Evolutionary conservation across 257 asterid genomes (phyloP), one percentile per base, ranked within the genome.

Genomic region (Solanum verrucosum): DNA sequence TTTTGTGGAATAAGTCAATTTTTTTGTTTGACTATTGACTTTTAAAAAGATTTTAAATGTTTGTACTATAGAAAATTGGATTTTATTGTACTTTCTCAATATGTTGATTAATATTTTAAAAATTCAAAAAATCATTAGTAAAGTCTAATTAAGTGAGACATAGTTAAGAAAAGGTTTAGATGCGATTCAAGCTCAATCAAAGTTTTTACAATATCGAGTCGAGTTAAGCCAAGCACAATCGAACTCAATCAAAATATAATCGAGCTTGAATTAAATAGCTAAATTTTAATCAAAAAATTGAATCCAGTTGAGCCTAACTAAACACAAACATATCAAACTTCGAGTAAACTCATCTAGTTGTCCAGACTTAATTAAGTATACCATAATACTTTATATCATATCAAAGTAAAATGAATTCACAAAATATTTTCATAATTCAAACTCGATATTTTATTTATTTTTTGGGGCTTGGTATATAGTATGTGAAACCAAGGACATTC

Each of bases 181-280:
- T 1, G 18, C 14, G 9, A 67, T 27, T 27, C 0, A 1, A 9
- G 29, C 4, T 23, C 7, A 63, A 63, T 23, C 7, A 63, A 63
- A 23, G 1, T 23, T 63, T 23, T 9, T 23, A 63, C 15, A 4
- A 0, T 63, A 63, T 63, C 0, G 4, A 23, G 3, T 23, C 0
- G 7, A 23, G 29, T 21, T 21, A 3, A 59, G 13, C 5, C 1
- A 0, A 59, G 25, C 5, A 59, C 0, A 21, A 65, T 11, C 14
- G 0, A 65, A 8, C 20, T 67, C 7, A 0, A 1, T 0, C 33
- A 25, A 12, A 67, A 4, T 67, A 67, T 23, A 63, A 63, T 1
- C 0, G 4, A 67, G 9, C 5, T 67, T 0, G 5, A 68, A 27
- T 3, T 13, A 1, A 27, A 7, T 0, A 27, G 7, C 1, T 2